phyloP scores from a whole-genome alignment of 2,329 filamentous ascomycete genomes.

The Whalleya microplaca region DNA sequence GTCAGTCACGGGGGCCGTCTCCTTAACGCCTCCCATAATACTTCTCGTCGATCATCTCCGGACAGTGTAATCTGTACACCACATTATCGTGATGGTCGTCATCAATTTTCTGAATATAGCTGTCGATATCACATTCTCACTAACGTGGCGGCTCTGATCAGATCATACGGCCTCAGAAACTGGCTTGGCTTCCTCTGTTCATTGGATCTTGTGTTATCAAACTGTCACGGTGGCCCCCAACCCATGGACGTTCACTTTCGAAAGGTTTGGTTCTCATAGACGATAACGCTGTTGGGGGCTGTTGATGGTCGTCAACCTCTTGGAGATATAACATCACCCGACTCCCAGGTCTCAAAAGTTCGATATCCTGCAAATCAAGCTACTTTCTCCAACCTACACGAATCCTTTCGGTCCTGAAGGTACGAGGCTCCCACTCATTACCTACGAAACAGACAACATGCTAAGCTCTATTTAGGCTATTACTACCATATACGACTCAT shows the following conservation, averaged over 20 bases:
- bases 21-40: constrained; percentile 14
- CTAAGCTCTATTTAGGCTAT: constrained; percentile 2
- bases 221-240: not conserved
- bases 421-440: not conserved
- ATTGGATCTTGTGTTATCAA: not conserved
- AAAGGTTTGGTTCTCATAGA: not conserved
- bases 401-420: not conserved
- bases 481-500: not conserved
- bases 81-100: constrained; percentile 1
- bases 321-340: constrained; percentile 16
- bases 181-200: not conserved
- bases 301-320: not conserved
- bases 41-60: constrained; percentile 4
- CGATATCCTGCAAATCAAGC: not conserved
- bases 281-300: not conserved
- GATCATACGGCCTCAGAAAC: not conserved
- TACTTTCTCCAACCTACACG: not conserved
- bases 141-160: not conserved
- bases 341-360: not conserved
- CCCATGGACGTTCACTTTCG: not conserved
- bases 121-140: not conserved
- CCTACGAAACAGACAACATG: not conserved
- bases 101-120: constrained; percentile 14
- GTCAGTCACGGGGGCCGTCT: constrained; percentile 12
- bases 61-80: constrained; percentile 12